Percentiles rank a stretch among this genome's conserved stretches.
These are phyloP conservation scores for Adiantum capillusveneris DNA, from an alignment of 75 land plant genomes.

Conservation along the genomic window DNA sequence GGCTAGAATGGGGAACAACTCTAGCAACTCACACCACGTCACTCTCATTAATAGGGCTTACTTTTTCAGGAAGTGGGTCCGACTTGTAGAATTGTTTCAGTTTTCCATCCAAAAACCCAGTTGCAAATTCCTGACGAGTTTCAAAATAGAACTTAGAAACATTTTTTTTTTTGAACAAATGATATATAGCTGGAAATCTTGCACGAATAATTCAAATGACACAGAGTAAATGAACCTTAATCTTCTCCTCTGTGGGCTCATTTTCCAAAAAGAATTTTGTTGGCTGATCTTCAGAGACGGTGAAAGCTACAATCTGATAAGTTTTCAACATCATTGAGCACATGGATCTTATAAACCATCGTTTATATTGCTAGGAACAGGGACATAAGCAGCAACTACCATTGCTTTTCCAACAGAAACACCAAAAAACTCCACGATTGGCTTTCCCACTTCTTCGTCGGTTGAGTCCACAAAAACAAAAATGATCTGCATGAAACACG, in stretches of 20 bases:
- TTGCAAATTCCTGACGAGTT: conserved; percentile 80
- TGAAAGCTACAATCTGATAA: conserved; percentile 46
- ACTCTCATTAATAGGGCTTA: conserved; percentile 12
- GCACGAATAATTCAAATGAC: background rate
- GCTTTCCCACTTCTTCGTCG: conserved; percentile 61
- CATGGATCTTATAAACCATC: too few relatives aligned
- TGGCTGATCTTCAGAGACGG: conserved; percentile 47
- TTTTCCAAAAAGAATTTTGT: conserved; percentile 59
- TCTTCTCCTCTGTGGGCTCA: conserved; percentile 49
- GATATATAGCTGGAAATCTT: too few relatives aligned
- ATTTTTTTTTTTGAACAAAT: too few relatives aligned
- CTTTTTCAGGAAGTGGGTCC: conserved; percentile 82
- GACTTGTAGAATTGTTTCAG: conserved; percentile 77
- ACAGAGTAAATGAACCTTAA: conserved; percentile 49
- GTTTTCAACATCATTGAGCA: too few relatives aligned
- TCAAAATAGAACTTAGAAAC: too few relatives aligned
- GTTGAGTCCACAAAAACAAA: conserved; percentile 68
- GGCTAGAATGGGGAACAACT: too few relatives aligned
- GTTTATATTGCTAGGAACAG: background rate
- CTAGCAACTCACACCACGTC: too few relatives aligned
- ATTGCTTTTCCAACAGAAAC: conserved; percentile 60
- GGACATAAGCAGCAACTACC: conserved; percentile 19
- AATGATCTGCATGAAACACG: conserved; percentile 68
- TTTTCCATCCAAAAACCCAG: conserved; percentile 66
- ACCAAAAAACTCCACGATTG: conserved; percentile 75